A percentile compares a stretch with the other conserved stretches of the same genome.
phyloP scores from a whole-genome alignment of 2,329 filamentous ascomycete genomes.

The Nemania sp. region DNA sequence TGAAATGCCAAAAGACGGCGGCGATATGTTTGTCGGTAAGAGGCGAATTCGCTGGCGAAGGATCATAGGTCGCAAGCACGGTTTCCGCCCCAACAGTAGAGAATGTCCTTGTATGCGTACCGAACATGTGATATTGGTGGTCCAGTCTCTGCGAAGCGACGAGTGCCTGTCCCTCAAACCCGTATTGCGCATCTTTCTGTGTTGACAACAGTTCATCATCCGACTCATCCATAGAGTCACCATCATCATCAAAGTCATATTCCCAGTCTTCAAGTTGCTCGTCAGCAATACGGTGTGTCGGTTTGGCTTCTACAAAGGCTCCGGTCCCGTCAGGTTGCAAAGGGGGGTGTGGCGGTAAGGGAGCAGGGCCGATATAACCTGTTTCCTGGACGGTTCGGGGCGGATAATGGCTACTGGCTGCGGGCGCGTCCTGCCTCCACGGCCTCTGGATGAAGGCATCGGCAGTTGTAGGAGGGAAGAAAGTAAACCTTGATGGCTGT shows the following conservation, averaged over 20 bases:
- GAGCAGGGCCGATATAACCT: conserved; percentile 19
- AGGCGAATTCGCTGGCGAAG: conserved; percentile 68
- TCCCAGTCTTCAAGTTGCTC: conserved; percentile 39
- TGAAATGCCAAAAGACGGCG: conserved; percentile 86
- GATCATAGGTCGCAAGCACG: conserved; percentile 66
- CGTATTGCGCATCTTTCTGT: conserved; percentile 42
- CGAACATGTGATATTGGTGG: conserved; percentile 46
- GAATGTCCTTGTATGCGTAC: conserved; percentile 54
- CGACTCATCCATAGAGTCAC: conserved; percentile 63
- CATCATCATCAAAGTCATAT: conserved; percentile 60
- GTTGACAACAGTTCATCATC: conserved; percentile 58
- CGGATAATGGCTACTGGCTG: conserved; percentile 34
- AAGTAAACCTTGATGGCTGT: conserved; percentile 35
- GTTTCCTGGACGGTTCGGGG: conserved; percentile 22
- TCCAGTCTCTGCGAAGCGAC: conserved; percentile 44
- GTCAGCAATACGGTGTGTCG: conserved; percentile 2
- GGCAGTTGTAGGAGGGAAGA: conserved; percentile 37
- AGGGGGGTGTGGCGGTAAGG: conserved; percentile 19
- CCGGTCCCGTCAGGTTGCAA: conserved; percentile 27
- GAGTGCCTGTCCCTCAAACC: conserved; percentile 47
- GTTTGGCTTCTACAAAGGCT: conserved; percentile 25
- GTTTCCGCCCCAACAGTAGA: conserved; percentile 52
- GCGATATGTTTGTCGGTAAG: conserved; percentile 79
- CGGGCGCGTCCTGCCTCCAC: conserved; percentile 30
- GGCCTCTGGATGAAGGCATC: conserved; percentile 36